Base-by-base conservation (phyloP, 306 rosid species). In the Cucurbita pepo region DNA sequence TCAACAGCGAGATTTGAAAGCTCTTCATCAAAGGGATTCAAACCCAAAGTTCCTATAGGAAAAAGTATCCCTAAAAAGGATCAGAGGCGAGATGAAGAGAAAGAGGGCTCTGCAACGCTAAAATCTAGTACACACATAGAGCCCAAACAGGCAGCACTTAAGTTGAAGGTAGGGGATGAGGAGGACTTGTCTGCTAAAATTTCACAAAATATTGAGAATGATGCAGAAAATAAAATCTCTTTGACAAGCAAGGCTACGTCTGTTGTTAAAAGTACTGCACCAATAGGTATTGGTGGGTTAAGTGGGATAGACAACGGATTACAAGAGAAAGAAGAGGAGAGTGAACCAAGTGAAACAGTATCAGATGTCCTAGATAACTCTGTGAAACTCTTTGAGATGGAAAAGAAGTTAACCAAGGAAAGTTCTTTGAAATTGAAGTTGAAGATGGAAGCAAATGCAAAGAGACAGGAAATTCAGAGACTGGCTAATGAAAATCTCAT, bases 391-490 rank as follows among this genome's bases (percentile, higher is more conserved):
- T 50, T n/a, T 40, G 79, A 77, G 74, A 47, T 11, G 1, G 80
- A 77, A 41, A 80, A 74, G 82, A 79, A 22, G 41, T 61, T 82
- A 69, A 63, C n/a, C 6, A 81, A 85, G 71, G 90, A 87, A 75
- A 83, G 83, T 75, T 59, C 88, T 70, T 69, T 65, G 60, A 69
- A 60, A 65, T 75, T 83, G 61, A 82, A 82, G 79, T 83, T 85
- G 76, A 89, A 89, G 79, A 72, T 76, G 85, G 91, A 90, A 81
- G 96, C 72, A 50, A 81, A 81, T 54, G 79, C 77, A 51, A 80
- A 81, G 57, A 79, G 50, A 63, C 82, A 81, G 80, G 88, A 90
- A 79, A 85, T 89, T 71, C 86, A 83, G 78, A 91, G 78, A 83
- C 85, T 87, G 48, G 92, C 91, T 1, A 82, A 87, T 66, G 88